Evolutionary conservation across 164 flowering plant species (phyloP).

Genomic region (Cinnamomum chago): DNA sequence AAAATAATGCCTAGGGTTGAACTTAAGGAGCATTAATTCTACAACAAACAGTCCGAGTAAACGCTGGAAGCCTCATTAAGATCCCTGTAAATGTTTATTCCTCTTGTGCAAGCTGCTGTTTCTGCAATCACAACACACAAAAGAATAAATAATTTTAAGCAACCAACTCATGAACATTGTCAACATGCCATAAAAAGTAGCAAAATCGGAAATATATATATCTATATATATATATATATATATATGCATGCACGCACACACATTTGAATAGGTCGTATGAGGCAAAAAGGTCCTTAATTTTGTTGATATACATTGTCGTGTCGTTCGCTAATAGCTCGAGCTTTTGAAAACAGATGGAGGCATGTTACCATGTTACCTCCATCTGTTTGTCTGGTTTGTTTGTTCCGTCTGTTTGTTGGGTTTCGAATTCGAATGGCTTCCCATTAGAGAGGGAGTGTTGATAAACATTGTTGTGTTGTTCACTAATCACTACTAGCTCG

Average conservation of each 20-base stretch:
- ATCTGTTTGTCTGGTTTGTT: too few species aligned
- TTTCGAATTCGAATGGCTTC: too few species aligned
- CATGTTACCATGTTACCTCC: too few species aligned
- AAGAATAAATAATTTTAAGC: background rate
- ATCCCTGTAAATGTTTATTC: background rate
- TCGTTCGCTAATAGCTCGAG: too few species aligned
- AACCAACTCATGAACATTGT: background rate
- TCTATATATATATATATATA: too few species aligned
- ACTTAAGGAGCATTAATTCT: background rate
- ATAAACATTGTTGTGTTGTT: too few species aligned
- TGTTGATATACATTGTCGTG: too few species aligned
- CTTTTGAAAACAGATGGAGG: too few species aligned
- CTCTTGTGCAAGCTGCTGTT: background rate
- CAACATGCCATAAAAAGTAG: background rate
- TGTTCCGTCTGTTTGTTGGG: too few species aligned
- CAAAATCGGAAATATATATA: background rate
- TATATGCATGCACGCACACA: too few species aligned
- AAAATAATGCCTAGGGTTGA: background rate
- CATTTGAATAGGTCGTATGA: background rate
- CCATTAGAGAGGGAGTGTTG: too few species aligned
- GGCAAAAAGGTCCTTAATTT: background rate
- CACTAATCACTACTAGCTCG: too few species aligned
- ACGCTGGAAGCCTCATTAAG: background rate
- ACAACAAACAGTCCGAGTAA: background rate
- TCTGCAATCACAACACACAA: background rate